Base-by-base conservation (phyloP, 768 basidiomycete genomes). In the Mycena chlorophos region DNA sequence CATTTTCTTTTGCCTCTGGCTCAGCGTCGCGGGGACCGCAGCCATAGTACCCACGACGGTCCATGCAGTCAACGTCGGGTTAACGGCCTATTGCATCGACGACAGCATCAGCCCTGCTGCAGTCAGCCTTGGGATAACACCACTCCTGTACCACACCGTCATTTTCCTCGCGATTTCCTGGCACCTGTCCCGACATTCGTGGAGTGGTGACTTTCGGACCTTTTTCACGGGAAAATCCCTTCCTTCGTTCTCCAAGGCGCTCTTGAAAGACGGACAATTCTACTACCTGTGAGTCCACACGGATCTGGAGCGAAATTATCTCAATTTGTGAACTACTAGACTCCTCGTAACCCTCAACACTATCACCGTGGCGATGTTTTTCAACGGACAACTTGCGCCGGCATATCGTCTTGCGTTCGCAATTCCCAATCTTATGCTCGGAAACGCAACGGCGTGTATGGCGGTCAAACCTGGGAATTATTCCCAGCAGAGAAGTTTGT, bases 201-300 rank as follows among this genome's bases (percentile, higher is more conserved):
- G 64, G 49, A 48, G 50, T 5, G 49, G 46, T 8, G 39, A 27
- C 26, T 56, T 69, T 48, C 64, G 50, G 52, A 23, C 56, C 2
- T 66, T 69, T 52, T 60, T 68, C n/a, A 49, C 42, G 16, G 65
- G 61, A 4, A 40, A 65, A 4, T 48, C 67, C 12, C 65, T 76
- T 19, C 73, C 73, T 31, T 58, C 37, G 34, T 52, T 77, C 48
- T 71, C 73, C 3, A 62, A 53, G 40, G 68, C 68, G 10, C 20
- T 77, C 4, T 51, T 78, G 16, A 62, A 67, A n/a, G 71, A 71
- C 25, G 74, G 75, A 16, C 73, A 76, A 49, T 63, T 63, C 19
- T 77, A 76, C 54, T 74, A 76, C 54, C 37, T 71, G 75, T 73
- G 58, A 34, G 70, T 55, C 17, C 14, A 5, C 23, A 5, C 46